These are phyloP conservation scores for Suillus bovinus DNA, from an alignment of 768 basidiomycete genomes.

Conservation along the genomic window DNA sequence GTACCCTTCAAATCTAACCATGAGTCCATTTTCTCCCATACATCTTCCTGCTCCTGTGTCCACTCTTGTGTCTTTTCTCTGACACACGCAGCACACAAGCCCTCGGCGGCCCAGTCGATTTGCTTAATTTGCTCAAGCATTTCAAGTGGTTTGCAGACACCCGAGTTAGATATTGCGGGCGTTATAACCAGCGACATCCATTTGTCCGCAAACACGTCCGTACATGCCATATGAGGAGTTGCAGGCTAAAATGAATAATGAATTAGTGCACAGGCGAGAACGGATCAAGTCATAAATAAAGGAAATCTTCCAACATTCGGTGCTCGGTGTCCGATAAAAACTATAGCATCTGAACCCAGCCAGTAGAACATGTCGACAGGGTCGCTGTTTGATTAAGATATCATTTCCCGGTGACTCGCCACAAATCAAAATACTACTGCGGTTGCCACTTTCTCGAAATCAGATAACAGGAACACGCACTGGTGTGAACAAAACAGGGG, in stretches of 20 bases:
- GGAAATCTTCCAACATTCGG: not conserved
- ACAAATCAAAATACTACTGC: slow-evolving; percentile 1
- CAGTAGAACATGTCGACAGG: not conserved
- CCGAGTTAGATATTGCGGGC: slow-evolving; percentile 60
- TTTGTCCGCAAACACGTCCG: slow-evolving; percentile 65
- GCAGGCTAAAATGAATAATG: slow-evolving; percentile 34
- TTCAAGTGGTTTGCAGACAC: slow-evolving; percentile 72
- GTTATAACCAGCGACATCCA: slow-evolving; percentile 76
- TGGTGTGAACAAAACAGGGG: slow-evolving; percentile 71
- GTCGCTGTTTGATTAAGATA: not conserved
- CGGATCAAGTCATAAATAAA: not conserved
- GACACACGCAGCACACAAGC: slow-evolving; percentile 60
- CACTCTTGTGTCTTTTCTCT: slow-evolving; percentile 65
- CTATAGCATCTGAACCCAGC: not conserved
- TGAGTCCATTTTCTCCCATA: slow-evolving; percentile 62
- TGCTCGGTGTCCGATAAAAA: not conserved
- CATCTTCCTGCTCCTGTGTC: slow-evolving; percentile 54
- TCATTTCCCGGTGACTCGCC: not conserved
- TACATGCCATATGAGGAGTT: slow-evolving; percentile 74
- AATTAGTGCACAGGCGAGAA: not conserved
- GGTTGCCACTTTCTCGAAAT: not conserved
- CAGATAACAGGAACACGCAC: slow-evolving; percentile 24
- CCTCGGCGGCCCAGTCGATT: slow-evolving; percentile 58
- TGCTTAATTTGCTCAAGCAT: slow-evolving; percentile 60
- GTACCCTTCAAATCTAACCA: slow-evolving; percentile 43